Percentiles rank a stretch among this genome's conserved stretches.
Conservation (phyloP, 192 early-diverging fungal genomes). For the Backusella liffmaniae region DNA sequence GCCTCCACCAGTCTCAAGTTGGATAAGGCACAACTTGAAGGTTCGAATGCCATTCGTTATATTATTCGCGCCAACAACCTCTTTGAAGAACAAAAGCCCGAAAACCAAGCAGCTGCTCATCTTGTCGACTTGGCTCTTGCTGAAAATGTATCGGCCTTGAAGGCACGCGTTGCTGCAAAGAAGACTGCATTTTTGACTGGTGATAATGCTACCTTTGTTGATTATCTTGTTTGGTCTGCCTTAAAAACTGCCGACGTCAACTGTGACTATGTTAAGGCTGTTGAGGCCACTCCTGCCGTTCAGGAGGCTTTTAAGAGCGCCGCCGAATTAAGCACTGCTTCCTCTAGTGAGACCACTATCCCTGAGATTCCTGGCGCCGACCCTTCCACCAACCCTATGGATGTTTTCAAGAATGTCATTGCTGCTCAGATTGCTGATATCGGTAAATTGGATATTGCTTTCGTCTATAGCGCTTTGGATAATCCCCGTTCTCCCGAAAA, state of each 20-base stretch:
- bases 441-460: slow-evolving; percentile 43
- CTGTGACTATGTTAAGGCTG: slow-evolving; percentile 14
- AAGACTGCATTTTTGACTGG: slow-evolving; percentile 10
- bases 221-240: slow-evolving; percentile 22
- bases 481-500: slow-evolving; percentile 57
- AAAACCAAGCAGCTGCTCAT: slow-evolving; percentile 17
- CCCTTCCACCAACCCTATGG: slow-evolving; percentile 50
- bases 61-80: slow-evolving; percentile 10
- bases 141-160: not conserved
- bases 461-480: slow-evolving; percentile 57
- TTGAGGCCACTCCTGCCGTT: slow-evolving; percentile 14
- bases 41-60: slow-evolving; percentile 19
- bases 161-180: not conserved
- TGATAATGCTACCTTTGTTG: slow-evolving; percentile 4
- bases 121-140: slow-evolving; percentile 13
- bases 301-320: not conserved
- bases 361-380: slow-evolving; percentile 40
- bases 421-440: slow-evolving; percentile 57
- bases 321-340: not conserved
- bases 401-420: slow-evolving; percentile 66
- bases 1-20: slow-evolving; percentile 7
- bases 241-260: not conserved
- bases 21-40: not conserved
- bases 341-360: not conserved
- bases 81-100: slow-evolving; percentile 14